Evolutionary conservation across 768 basidiomycete genomes (phyloP), one percentile per base, ranked within the genome.

Genomic region (Tylopilus vinaceipallidus): DNA sequence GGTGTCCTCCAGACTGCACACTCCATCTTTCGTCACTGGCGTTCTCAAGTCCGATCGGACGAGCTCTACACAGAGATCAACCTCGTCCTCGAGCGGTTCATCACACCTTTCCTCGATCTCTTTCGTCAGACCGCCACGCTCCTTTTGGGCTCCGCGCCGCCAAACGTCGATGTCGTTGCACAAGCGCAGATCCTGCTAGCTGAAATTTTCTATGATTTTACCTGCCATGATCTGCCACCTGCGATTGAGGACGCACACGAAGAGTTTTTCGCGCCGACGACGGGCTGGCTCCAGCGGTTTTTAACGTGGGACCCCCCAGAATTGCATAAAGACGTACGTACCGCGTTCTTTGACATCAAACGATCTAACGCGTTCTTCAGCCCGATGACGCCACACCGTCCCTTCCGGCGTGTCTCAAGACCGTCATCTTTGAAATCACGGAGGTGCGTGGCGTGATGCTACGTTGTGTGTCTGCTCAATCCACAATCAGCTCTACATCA

Each of bases 1-100:
- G 91, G 89, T 41, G 90, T 99, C 9, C 78, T 99, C 37, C 83
- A 97, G 63, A 94, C 94, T 0, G 94, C 94, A 0, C 97, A 98
- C 66, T 95, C 92, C 33, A 98, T 99, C 61, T 98, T 98, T 73
- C 80, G 76, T 36, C 87, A 86, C 40, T 99, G 95, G 95, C 83
- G 95, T 37, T 84, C 91, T 2, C 88, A 88, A 59, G 88, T 93
- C 55, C 83, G 93, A 50, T 88, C 90, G 12, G 88, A 99, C 69
- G 68, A 78, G 34, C 83, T 99, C 39, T 98, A 85, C 74, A 77
- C 84, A 4, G 89, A 88, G 60, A 98, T 99, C 75, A 97, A 95
- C 68, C 76, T 90, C 47, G 95, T 97, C 46, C 78, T 98, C 32
- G 74, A 72, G 34, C 84, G 83, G 60, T 97, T 98, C 73, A 83